Evolutionary conservation across 345 rosid genomes (phyloP).

Genomic region (Eucalyptus polybractea): DNA sequence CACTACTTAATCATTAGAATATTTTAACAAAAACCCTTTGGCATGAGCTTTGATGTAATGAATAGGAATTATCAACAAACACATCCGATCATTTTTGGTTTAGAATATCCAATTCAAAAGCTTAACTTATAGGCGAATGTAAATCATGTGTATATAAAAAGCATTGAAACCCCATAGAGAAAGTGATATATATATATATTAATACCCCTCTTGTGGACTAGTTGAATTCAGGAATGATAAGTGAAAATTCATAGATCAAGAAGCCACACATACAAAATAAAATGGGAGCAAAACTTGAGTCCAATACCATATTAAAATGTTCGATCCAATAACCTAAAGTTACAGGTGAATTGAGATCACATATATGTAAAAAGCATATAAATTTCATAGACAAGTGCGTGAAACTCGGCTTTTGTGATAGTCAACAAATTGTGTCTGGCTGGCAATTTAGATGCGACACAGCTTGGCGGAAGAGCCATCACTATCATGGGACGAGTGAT

Average conservation of each 20-base stretch:
- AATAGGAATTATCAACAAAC: neutral
- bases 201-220: neutral
- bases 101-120: neutral
- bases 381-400: neutral
- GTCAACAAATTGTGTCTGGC: neutral
- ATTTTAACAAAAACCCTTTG: neutral
- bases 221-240: neutral
- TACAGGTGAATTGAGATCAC: fast-evolving
- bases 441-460: neutral
- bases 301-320: fast-evolving
- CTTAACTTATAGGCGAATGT: neutral
- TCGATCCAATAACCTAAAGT: neutral
- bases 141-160: neutral
- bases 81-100: neutral
- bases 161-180: neutral
- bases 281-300: neutral
- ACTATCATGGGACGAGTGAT: neutral
- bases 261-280: neutral
- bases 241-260: neutral
- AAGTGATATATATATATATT: fast-evolving
- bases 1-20: neutral
- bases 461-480: neutral
- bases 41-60: neutral
- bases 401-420: fast-evolving
- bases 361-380: neutral